Conservation (phyloP, 2,329 filamentous ascomycete species). For the Fusarium temperatum region DNA sequence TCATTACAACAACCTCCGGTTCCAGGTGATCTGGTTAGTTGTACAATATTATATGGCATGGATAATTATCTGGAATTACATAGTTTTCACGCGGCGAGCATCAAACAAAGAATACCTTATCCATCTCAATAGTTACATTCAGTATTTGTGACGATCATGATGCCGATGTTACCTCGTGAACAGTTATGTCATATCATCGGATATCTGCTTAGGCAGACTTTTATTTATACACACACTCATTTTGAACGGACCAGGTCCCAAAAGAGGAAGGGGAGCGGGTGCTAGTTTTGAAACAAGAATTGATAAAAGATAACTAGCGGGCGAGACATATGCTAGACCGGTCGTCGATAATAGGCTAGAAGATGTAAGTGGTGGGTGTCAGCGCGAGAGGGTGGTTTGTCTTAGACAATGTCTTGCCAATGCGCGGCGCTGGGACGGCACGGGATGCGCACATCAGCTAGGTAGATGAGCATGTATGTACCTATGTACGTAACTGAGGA, state of each 20-base stretch:
- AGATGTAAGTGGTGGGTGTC: slow-evolving; percentile 5
- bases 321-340: slow-evolving; percentile 21
- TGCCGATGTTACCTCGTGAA: slow-evolving; percentile 18
- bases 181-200: slow-evolving; percentile 7
- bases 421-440: slow-evolving; percentile 35
- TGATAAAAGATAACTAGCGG: neutral
- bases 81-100: slow-evolving; percentile 22
- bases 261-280: slow-evolving; percentile 14
- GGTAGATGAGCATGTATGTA: neutral
- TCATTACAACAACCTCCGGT: slow-evolving; percentile 34
- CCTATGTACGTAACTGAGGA: neutral
- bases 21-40: slow-evolving; percentile 40
- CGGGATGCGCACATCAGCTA: slow-evolving; percentile 21
- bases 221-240: neutral
- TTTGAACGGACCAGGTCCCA: neutral
- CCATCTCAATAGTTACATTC: neutral
- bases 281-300: slow-evolving; percentile 15
- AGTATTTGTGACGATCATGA: neutral
- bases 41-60: slow-evolving; percentile 33
- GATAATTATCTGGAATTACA: slow-evolving; percentile 17
- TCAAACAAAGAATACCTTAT: slow-evolving; percentile 18
- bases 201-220: neutral
- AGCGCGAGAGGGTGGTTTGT: slow-evolving; percentile 25
- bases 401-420: slow-evolving; percentile 38
- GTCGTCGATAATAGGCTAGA: slow-evolving; percentile 2